Percentiles rank a stretch among this genome's conserved stretches.
These are phyloP conservation scores for Hygrophorus russula DNA, from an alignment of 768 basidiomycete species.

Conservation along the genomic window DNA sequence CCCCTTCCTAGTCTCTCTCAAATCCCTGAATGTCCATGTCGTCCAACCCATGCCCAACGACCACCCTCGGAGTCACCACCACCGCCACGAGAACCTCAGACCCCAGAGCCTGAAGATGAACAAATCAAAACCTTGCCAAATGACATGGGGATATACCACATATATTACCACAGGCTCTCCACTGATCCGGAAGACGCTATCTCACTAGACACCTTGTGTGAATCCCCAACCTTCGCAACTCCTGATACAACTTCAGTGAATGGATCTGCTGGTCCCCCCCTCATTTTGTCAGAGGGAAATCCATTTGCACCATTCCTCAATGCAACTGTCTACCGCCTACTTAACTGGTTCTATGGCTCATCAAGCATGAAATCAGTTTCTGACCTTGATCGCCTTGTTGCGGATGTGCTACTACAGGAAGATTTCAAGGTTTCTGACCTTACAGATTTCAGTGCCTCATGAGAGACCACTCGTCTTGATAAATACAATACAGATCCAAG, in stretches of 20 bases:
- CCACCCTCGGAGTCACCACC: too few species aligned
- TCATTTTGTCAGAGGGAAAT: not conserved
- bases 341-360: constrained; percentile 20
- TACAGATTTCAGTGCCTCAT: constrained; percentile 9
- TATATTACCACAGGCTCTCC: constrained; percentile 15
- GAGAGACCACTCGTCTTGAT: constrained; percentile 11
- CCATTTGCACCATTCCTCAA: constrained; percentile 15
- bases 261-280: not conserved
- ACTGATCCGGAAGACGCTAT: constrained; percentile 15
- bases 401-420: constrained; percentile 13
- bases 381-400: constrained; percentile 17
- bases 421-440: constrained; percentile 14
- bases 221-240: constrained; percentile 11
- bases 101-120: not conserved
- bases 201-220: constrained; percentile 8
- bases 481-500: not conserved
- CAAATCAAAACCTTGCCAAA: constrained; percentile 6
- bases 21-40: not conserved
- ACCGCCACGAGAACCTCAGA: too few species aligned
- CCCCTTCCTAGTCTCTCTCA: not conserved
- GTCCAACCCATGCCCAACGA: too few species aligned
- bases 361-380: constrained; percentile 16
- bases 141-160: constrained; percentile 11
- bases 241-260: constrained; percentile 8
- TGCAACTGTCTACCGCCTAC: constrained; percentile 14